Evolutionary conservation across 106 monocot genomes (phyloP), one percentile per base, ranked within the genome.

Genomic region (Vanilla planifolia): DNA sequence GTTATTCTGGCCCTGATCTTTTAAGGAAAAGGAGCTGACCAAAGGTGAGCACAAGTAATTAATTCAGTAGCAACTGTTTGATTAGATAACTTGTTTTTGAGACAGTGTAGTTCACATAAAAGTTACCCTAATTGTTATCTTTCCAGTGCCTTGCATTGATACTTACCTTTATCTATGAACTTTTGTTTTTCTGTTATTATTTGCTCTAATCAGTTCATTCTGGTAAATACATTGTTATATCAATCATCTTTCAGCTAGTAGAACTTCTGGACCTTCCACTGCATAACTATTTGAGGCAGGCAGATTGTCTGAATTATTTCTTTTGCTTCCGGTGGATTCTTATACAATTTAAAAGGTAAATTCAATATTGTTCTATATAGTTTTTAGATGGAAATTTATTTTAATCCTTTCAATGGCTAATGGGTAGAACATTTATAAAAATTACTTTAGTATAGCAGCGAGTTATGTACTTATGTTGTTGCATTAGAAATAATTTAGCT

Each of bases 281-380:
- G 69, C 95, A 96, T 24, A 84, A 84, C 52, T 90, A 96, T 63
- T 84, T 96, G 17, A 76, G 64, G 63, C 76, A 96, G 71, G 67
- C 72, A 9, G 95, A 96, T 76, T 96, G 95, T 74, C 84, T 96
- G 60, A 96, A 96, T 35, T 96, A 96, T 57, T 96, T 90, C 74
- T 96, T 96, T 48, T 96, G 95, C 46, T 96, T 96, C 66, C 83
- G 95, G 8, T 96, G 95, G 95, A 84, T 96, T 65, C 90, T 96
- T 51, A 96, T 96, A 80, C 95, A 96, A 35, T 96, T 96, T 48
- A 96, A 96, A 79, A 86, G 95, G 95, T 79, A 65, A 55, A 22
- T 30, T 13, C 20, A 16, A 36, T 8, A 2, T 36, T 57, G 21
- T 34, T 57, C 35, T 55, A 2, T 32, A 30, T 55, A 14, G 3